Base-by-base conservation (phyloP, 2,329 filamentous ascomycete genomes). In the Samsoniella hepiali region DNA sequence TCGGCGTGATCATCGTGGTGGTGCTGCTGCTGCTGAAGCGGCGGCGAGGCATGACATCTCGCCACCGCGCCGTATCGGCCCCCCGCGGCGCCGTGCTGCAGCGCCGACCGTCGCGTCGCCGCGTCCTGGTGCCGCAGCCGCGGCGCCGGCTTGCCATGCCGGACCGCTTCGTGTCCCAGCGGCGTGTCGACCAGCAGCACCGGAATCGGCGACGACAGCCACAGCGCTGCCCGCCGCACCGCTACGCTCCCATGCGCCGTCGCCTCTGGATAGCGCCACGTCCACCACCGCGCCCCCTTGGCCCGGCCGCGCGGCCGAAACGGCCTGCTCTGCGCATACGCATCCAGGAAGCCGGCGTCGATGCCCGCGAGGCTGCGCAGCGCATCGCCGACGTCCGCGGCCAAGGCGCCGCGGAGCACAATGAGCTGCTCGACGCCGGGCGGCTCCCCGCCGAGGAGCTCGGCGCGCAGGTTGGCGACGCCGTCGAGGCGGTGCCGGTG, bases 231-330 rank as follows among this genome's bases (percentile, higher is more conserved):
- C 9, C 40, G 32, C 13, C 36, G 38, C 47, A 60, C 31, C 34
- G n/a, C n/a, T 5, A 3, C 44, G n/a, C 10, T 51, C 34, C 15
- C 8, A 10, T 22, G 11, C 38, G 40, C 45, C 31, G 22, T 11
- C 22, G 29, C 15, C 38, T 62, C 55, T 13, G 66, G 66, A 47
- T 64, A 67, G 53, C 64, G 61, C 66, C 65, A 67, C 8, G 42
- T 49, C 63, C 62, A 65, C 58, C 63, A 65, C n/a, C 61, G 27
- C 27, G n/a, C 59, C 11, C 42, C 31, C 47, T 38, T 47, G 3
- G 11, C 27, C 32, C 54, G 13, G 11, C 50, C 51, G 17, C 58
- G 58, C 27, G 63, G 63, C 11, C 58, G 50, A 53, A 64, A 66
- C 38, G 56, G 44, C 51, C 27, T 65, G 17, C 45, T 40, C 13